Evolutionary conservation across 1,139 yeast species (phyloP).

Genomic region (Candida smagusa): DNA sequence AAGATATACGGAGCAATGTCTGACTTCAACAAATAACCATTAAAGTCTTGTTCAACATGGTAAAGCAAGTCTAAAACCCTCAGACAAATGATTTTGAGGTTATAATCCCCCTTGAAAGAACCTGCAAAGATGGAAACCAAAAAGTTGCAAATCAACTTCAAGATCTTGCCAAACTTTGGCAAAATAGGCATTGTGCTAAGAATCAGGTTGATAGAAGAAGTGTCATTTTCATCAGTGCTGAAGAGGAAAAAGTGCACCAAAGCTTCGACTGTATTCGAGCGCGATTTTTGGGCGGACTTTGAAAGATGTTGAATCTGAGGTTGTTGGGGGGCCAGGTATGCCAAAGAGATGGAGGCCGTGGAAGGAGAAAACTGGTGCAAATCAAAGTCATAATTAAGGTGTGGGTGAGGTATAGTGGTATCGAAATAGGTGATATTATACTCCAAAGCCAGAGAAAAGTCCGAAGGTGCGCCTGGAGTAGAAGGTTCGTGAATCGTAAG

Average conservation of each 20-base stretch:
- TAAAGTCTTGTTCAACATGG: conserved; percentile 32
- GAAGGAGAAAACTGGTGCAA: conserved; percentile 24
- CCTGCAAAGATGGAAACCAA: conserved; percentile 20
- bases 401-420: conserved; percentile 60
- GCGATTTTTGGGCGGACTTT: neutral
- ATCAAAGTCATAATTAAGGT: conserved; percentile 51
- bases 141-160: conserved; percentile 35
- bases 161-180: conserved; percentile 53
- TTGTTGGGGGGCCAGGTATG: conserved; percentile 7
- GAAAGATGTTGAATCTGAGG: conserved; percentile 1
- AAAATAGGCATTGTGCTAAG: conserved; percentile 62
- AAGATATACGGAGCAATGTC: conserved; percentile 41
- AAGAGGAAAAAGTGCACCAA: conserved; percentile 72
- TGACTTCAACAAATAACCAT: conserved; percentile 38
- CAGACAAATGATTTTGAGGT: conserved; percentile 10
- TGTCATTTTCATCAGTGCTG: conserved; percentile 24
- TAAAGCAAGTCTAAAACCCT: conserved; percentile 22
- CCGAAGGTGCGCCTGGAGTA: conserved; percentile 3
- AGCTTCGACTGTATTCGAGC: conserved; percentile 51
- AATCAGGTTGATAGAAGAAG: conserved; percentile 38
- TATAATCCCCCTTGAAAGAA: conserved; percentile 22
- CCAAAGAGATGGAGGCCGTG: conserved; percentile 11
- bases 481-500: conserved; percentile 13
- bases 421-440: conserved; percentile 23
- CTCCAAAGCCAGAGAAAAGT: conserved; percentile 8